Evolutionary conservation across 2,329 filamentous ascomycete genomes (phyloP).

Genomic region (Magnaporthiopsis rhizophila): DNA sequence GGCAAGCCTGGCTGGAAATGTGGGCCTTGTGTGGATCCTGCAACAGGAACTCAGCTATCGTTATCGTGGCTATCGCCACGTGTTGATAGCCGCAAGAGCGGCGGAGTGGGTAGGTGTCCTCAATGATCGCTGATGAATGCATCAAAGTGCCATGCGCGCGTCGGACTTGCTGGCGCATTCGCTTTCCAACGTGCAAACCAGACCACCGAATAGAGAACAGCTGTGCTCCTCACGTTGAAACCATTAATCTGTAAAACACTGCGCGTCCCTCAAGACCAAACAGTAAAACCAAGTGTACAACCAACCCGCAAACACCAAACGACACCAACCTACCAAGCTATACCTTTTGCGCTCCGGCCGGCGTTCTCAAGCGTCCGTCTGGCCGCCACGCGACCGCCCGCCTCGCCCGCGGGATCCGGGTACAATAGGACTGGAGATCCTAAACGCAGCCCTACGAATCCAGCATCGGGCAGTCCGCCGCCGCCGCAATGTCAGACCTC

Average conservation of each 20-base stretch:
- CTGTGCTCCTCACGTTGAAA: too few species aligned
- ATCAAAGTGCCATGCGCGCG: not conserved
- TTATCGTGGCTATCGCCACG: slow-evolving; percentile 1
- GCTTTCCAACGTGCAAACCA: not conserved
- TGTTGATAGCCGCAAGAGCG: not conserved
- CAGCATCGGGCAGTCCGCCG: too few species aligned
- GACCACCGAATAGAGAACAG: too few species aligned
- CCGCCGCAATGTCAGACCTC: slow-evolving; percentile 41
- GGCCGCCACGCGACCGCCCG: not conserved
- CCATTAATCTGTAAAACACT: not conserved
- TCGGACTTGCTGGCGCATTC: not conserved
- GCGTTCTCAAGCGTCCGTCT: not conserved
- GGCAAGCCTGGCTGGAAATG: not conserved
- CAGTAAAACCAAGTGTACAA: not conserved
- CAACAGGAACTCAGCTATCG: not conserved
- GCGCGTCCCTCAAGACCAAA: too few species aligned
- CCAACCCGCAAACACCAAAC: not conserved
- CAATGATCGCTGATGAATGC: not conserved
- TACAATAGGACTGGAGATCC: not conserved
- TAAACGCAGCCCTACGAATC: not conserved
- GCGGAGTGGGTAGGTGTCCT: not conserved
- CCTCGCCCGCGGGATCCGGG: not conserved
- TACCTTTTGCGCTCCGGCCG: not conserved
- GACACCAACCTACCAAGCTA: not conserved
- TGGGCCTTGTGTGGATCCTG: too few species aligned